Evolutionary conservation across 495 filamentous ascomycete species (phyloP), one percentile per base, ranked within the genome.

Genomic region (Pseudomonodictys pantanalensis): DNA sequence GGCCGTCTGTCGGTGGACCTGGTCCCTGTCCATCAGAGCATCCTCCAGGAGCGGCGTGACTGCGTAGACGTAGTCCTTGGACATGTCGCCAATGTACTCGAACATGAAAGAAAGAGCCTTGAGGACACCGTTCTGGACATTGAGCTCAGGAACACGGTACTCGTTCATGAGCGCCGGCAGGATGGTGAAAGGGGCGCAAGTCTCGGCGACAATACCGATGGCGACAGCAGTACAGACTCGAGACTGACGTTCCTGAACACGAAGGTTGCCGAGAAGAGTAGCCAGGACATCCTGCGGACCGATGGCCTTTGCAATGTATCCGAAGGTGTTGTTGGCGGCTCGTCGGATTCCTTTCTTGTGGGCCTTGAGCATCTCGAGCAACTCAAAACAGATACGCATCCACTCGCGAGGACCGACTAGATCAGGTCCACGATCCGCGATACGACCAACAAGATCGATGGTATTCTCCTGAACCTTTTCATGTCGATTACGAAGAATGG

Each of bases 381-480:
- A 79, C 78, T 99, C 95, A 72, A 97, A 99, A 76, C 95, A 97
- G 72, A 99, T 99, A 66, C 95, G 84, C 95, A 99, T 97, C 95
- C 95, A 97, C 73, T 99, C 95, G 69, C 93, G 84, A 15, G 95
- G 92, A 68, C 95, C 95, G 68, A 99, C 95, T 50, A 85, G 89
- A 69, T 97, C 92, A 8, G 95, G 90, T 11, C 93, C 95, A 64
- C 95, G 88, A 72, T 99, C 95, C 38, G 95, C 95, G 66, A 97
- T 97, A 79, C 95, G 93, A 62, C 95, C 95, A 42, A 99, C 93
- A 3, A 99, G 80, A 70, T 99, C 95, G 67, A 99, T 97, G n/a
- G 93, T 96, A 74, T 99, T 99, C 66, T 99, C 95, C 72, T 99
- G 95, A 38, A 99, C 95, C 74, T 99, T 99, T 72, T 99, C 95